Evolutionary conservation across 768 basidiomycete species (phyloP).

Genomic region (Collybiopsis confluens): DNA sequence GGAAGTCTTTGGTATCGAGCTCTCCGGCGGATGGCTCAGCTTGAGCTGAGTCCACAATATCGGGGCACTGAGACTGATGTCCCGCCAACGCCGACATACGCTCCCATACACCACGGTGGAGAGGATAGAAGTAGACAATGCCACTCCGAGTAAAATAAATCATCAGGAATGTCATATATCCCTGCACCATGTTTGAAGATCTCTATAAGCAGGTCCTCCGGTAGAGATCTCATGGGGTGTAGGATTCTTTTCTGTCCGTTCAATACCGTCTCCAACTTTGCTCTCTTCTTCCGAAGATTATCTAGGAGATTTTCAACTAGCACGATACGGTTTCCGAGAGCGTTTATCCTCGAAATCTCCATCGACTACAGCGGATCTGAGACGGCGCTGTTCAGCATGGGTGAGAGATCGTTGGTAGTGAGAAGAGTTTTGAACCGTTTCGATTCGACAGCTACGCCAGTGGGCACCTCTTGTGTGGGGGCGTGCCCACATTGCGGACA

Average conservation of each 20-base stretch:
- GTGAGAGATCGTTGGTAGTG: not conserved
- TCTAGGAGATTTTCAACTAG: not conserved
- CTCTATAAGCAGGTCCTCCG: not conserved
- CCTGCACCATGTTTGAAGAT: not conserved
- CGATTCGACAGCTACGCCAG: not conserved
- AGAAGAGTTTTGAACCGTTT: not conserved
- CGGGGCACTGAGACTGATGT: no score
- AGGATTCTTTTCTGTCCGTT: not conserved
- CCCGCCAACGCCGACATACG: no score
- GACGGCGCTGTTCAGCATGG: not conserved
- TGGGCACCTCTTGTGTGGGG: no score
- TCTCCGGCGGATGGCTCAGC: no score
- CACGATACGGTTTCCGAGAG: not conserved
- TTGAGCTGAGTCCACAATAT: no score
- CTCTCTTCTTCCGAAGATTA: not conserved
- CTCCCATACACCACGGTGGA: no score
- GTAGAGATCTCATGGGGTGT: not conserved
- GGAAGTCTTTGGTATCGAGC: no score
- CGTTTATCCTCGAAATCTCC: not conserved
- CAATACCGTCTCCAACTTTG: not conserved
- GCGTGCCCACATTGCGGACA: not conserved
- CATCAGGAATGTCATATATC: not conserved
- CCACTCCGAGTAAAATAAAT: not conserved
- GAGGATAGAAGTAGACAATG: no score
- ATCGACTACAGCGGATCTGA: not conserved